Conservation (phyloP, 805 yeast genomes). For the Teunomyces funiuensis region DNA sequence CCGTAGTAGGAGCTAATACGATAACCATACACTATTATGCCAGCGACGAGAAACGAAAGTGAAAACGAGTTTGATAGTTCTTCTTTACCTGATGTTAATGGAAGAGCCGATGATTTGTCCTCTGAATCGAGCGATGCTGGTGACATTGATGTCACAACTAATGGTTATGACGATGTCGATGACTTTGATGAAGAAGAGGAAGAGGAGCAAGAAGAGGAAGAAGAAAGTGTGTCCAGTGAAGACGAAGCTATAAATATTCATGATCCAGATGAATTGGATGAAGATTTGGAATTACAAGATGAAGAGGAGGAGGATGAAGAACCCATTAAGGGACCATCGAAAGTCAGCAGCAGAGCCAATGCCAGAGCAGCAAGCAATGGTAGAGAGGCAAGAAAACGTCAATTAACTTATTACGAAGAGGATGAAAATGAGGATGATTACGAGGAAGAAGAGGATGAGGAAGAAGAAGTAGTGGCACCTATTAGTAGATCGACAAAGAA, state of each 20-base stretch:
- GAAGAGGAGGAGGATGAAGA: slow-evolving; percentile 25
- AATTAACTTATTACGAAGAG: slow-evolving; percentile 38
- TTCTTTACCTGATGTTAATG: background rate
- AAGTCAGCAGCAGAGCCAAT: slow-evolving; percentile 6
- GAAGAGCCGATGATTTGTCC: slow-evolving; percentile 6
- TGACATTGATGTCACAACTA: slow-evolving; percentile 8
- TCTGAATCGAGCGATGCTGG: slow-evolving; percentile 15
- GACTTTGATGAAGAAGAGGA: slow-evolving; percentile 23
- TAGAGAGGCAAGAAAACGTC: slow-evolving; percentile 37
- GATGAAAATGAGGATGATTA: slow-evolving; percentile 33
- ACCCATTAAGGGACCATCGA: slow-evolving; percentile 27
- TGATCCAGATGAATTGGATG: slow-evolving; percentile 39
- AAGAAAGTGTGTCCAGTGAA: slow-evolving; percentile 25
- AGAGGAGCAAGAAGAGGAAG: slow-evolving; percentile 19
- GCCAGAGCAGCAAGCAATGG: slow-evolving; percentile 6
- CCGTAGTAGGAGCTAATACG: background rate
- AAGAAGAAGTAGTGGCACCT: slow-evolving; percentile 6
- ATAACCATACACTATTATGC: background rate
- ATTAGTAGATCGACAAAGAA: slow-evolving; percentile 3
- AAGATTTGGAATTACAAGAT: slow-evolving; percentile 33
- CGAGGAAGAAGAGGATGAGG: slow-evolving; percentile 18
- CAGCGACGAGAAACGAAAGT: slow-evolving; percentile 1
- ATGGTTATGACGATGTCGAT: slow-evolving; percentile 16
- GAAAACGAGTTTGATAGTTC: background rate
- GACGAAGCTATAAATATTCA: slow-evolving; percentile 32